Conservation (phyloP, 768 basidiomycete genomes). For the Collybiopsis confluens region DNA sequence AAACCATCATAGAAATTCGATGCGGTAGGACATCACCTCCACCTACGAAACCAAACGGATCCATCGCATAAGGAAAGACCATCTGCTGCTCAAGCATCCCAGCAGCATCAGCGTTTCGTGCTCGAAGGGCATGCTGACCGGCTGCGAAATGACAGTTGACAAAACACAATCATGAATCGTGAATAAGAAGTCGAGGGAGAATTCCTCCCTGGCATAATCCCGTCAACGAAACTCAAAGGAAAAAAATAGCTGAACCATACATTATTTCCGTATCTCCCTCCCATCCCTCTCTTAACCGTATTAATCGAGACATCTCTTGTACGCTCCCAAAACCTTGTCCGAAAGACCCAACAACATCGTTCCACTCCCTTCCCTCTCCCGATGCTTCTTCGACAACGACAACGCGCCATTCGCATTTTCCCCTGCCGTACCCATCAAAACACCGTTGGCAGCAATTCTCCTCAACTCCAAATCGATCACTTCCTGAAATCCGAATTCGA, state of each 20-base stretch:
- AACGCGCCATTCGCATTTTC: constrained; percentile 51
- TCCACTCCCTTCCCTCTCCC: constrained; percentile 14
- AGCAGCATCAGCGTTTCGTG: constrained; percentile 84
- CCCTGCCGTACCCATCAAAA: constrained; percentile 73
- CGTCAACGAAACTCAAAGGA: constrained; percentile 15
- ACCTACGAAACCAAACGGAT: constrained; percentile 69
- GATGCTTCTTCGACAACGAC: constrained; percentile 12
- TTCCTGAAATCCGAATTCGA: constrained; percentile 94
- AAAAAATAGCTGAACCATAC: constrained; percentile 43
- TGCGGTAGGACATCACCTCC: constrained; percentile 98
- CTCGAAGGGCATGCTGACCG: constrained; percentile 77
- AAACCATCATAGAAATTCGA: constrained; percentile 78
- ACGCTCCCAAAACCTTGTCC: constrained; percentile 85
- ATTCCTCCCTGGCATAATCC: constrained; percentile 68
- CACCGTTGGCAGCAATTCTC: constrained; percentile 88
- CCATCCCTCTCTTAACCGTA: constrained; percentile 89
- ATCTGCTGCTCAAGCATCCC: constrained; percentile 81
- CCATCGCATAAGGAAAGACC: constrained; percentile 56
- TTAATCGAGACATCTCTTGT: constrained; percentile 73
- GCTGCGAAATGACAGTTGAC: constrained; percentile 98
- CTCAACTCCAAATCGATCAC: constrained; percentile 93
- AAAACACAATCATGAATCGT: constrained; percentile 91
- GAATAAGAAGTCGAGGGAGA: constrained; percentile 82
- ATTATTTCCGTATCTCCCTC: constrained; percentile 94
- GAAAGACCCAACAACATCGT: constrained; percentile 39